These are phyloP conservation scores for Cyclaneusma minus DNA, from an alignment of 2,329 filamentous ascomycete genomes.

Conservation along the genomic window DNA sequence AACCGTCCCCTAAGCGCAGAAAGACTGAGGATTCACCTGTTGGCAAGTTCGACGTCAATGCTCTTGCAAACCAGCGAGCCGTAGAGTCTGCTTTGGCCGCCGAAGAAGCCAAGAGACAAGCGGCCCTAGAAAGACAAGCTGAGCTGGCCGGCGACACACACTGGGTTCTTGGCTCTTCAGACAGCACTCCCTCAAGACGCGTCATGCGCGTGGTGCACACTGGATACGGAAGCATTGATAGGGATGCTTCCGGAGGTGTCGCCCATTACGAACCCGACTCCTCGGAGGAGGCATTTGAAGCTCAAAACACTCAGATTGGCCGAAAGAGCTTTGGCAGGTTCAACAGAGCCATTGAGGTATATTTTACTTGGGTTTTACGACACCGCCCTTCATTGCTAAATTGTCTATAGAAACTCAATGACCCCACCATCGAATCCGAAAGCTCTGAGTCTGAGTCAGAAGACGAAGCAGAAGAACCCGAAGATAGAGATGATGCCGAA, in stretches of 20 bases:
- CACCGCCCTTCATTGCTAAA: constrained; percentile 9
- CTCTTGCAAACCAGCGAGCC: constrained; percentile 38
- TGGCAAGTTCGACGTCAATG: constrained; percentile 22
- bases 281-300: constrained; percentile 18
- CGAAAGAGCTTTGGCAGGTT: constrained; percentile 35
- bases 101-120: constrained; percentile 49
- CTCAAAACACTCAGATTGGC: constrained; percentile 18
- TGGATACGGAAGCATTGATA: constrained; percentile 36
- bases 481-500: constrained; percentile 17
- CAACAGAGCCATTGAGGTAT: constrained; percentile 21
- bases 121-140: constrained; percentile 44
- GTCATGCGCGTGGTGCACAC: constrained; percentile 43
- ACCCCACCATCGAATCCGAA: constrained; percentile 17
- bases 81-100: constrained; percentile 48
- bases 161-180: constrained; percentile 53
- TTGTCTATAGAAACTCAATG: constrained; percentile 22
- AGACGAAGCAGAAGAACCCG: constrained; percentile 16
- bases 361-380: constrained; percentile 5
- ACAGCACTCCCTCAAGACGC: constrained; percentile 16
- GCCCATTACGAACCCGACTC: constrained; percentile 14
- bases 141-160: constrained; percentile 52
- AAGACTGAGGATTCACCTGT: constrained; percentile 24
- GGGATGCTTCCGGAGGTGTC: constrained; percentile 6
- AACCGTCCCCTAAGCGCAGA: constrained; percentile 29
- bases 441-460: constrained; percentile 22